Conservation (phyloP, 805 yeast genomes). For the Tetrapisispora arboricola region DNA sequence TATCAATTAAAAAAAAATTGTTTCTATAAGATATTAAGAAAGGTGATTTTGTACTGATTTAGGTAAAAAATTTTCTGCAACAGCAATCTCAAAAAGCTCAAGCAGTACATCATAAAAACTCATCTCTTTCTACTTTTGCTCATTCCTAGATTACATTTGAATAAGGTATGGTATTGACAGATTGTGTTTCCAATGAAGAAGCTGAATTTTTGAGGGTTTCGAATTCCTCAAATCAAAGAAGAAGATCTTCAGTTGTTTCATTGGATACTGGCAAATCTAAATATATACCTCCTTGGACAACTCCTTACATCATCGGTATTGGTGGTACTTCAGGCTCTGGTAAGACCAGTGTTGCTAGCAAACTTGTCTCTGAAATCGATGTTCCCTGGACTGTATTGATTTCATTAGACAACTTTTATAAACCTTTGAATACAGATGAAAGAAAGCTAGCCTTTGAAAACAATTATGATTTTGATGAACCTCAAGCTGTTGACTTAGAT, state of each 20-base stretch:
- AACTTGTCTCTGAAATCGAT: conserved; percentile 63
- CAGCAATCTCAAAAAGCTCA: too few species aligned
- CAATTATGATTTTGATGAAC: conserved; percentile 79
- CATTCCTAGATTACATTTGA: too few species aligned
- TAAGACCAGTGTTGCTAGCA: conserved; percentile 82
- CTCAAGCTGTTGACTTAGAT: conserved; percentile 76
- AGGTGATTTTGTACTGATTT: too few species aligned
- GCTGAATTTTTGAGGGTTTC: not conserved
- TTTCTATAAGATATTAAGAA: too few species aligned
- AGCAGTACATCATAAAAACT: too few species aligned
- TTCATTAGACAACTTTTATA: conserved; percentile 86
- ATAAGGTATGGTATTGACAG: not conserved
- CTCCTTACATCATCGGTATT: conserved; percentile 78
- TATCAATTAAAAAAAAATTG: too few species aligned
- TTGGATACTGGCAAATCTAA: conserved; percentile 6
- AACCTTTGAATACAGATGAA: conserved; percentile 56
- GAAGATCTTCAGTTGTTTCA: conserved; percentile 8
- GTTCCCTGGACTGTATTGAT: conserved; percentile 92
- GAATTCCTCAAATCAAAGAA: conserved; percentile 1
- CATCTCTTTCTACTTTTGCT: too few species aligned
- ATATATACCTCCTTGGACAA: conserved; percentile 80
- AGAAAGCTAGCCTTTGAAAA: conserved; percentile 52
- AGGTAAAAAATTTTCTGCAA: too few species aligned
- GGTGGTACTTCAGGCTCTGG: conserved; percentile 89
- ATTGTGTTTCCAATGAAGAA: not conserved